phyloP scores from a whole-genome alignment of 2,329 filamentous ascomycete genomes.

The Epichloe baconii region DNA sequence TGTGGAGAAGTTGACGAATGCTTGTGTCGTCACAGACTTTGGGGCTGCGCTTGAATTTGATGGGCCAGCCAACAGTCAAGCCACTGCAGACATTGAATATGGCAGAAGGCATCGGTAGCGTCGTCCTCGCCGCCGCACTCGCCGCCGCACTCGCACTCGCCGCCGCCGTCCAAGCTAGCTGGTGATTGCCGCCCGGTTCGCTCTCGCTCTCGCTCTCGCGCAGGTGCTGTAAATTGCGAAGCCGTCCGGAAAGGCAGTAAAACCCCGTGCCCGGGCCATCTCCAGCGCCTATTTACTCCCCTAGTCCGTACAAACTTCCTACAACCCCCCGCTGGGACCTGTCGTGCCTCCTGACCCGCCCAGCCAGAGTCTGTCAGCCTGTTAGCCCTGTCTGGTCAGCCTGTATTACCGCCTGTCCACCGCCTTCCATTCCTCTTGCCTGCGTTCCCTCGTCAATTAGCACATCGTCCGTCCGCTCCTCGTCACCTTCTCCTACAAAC shows the following conservation, averaged over 20 bases:
- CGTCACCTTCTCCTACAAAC: constrained; percentile 1
- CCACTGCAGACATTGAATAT: neutral
- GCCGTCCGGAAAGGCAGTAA: neutral
- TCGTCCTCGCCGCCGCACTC: neutral
- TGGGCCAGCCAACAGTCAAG: neutral
- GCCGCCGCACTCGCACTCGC: neutral
- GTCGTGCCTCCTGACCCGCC: neutral
- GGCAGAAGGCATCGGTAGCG: neutral
- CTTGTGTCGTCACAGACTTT: constrained; percentile 1
- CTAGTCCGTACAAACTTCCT: neutral
- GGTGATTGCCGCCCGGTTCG: neutral
- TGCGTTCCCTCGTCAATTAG: neutral
- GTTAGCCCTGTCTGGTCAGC: neutral
- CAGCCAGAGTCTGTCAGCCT: neutral
- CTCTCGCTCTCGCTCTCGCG: neutral
- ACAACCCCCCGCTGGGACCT: neutral
- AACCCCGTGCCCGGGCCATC: neutral
- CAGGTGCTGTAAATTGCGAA: neutral
- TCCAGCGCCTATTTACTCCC: neutral
- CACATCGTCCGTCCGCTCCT: constrained; percentile 3
- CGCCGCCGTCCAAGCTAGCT: neutral
- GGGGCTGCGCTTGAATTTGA: no score
- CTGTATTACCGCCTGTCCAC: neutral
- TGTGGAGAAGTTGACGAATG: no score
- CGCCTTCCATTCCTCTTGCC: constrained; percentile 6